A percentile compares a stretch with the other conserved stretches of the same genome.
These are phyloP conservation scores for Theileria annulata DNA, from an alignment of 169 alveolate species.

Conservation along the genomic window DNA sequence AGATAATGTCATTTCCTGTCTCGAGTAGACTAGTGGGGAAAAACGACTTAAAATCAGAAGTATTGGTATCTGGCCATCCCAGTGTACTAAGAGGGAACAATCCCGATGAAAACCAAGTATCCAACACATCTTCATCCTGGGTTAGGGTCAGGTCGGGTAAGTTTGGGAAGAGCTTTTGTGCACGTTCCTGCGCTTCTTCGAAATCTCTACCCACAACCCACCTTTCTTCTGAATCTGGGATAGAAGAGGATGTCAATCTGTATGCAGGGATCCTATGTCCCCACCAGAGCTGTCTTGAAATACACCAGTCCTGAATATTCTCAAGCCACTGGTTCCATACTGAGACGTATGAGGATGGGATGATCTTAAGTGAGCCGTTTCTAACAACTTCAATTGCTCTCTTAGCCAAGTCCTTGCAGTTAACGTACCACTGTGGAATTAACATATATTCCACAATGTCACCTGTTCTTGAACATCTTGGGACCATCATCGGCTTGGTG, in stretches of 20 bases:
- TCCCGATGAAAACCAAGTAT: conserved; percentile 99
- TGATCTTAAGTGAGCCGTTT: conserved; percentile 87
- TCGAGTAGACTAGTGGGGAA: conserved; percentile 96
- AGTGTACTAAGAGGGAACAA: conserved; percentile 96
- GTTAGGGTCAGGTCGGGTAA: conserved; percentile 67
- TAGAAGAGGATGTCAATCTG: conserved; percentile 71
- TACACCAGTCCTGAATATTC: conserved; percentile 99
- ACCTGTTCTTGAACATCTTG: conserved; percentile 95
- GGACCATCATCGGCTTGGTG: conserved; percentile 94
- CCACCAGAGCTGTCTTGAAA: conserved; percentile 99
- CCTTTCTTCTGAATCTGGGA: conserved; percentile 22
- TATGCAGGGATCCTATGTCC: conserved; percentile 99
- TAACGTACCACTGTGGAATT: conserved; percentile 99
- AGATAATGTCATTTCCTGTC: conserved; percentile 99
- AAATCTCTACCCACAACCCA: conserved; percentile 58
- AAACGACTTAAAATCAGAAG: conserved; percentile 90
- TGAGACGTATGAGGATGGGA: conserved; percentile 92
- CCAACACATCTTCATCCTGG: conserved; percentile 99
- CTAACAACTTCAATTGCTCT: conserved; percentile 91
- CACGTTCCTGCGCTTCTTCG: conserved; percentile 53
- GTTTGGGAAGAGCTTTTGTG: conserved; percentile 32
- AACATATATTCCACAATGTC: conserved; percentile 98
- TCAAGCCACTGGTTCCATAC: conserved; percentile 98
- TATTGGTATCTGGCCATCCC: conserved; percentile 96
- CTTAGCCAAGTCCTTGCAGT: conserved; percentile 93